These are phyloP conservation scores for Rugonectria rugulosa DNA, from an alignment of 2,329 filamentous ascomycete species.

Conservation along the genomic window DNA sequence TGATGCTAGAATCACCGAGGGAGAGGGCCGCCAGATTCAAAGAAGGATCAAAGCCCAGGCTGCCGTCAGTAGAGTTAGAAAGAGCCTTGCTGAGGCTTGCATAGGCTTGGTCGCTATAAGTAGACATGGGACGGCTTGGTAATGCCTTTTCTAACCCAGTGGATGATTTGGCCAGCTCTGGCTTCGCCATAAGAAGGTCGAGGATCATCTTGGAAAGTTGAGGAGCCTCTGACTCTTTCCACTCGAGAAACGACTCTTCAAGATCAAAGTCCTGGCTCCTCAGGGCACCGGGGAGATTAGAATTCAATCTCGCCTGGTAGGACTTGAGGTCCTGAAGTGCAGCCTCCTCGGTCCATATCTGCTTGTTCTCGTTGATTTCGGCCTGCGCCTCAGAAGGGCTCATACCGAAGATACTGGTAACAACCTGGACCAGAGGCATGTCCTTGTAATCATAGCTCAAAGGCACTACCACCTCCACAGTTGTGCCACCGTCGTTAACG, in stretches of 20 bases:
- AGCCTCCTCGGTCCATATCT: conserved; percentile 88
- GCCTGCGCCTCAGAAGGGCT: conserved; percentile 81
- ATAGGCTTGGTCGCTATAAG: conserved; percentile 60
- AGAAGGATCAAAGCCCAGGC: conserved; percentile 67
- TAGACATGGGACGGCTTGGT: conserved; percentile 57
- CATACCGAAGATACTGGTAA: conserved; percentile 85
- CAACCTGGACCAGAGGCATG: conserved; percentile 90
- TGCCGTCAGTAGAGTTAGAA: conserved; percentile 52
- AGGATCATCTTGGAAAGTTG: conserved; percentile 94
- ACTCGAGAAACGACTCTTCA: conserved; percentile 86
- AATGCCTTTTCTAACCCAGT: conserved; percentile 66
- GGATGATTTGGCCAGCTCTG: conserved; percentile 81
- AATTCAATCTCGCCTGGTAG: conserved; percentile 88
- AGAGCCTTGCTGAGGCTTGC: conserved; percentile 61
- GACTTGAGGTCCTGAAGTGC: conserved; percentile 90
- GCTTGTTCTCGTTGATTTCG: conserved; percentile 84
- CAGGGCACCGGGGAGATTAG: conserved; percentile 79
- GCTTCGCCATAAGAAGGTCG: conserved; percentile 85
- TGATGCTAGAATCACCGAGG: conserved; percentile 61
- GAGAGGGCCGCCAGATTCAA: conserved; percentile 73
- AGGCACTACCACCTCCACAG: conserved; percentile 82
- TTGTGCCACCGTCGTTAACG: conserved; percentile 51
- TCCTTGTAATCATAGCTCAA: conserved; percentile 94
- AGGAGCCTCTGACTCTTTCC: conserved; percentile 89
- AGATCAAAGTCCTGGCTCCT: conserved; percentile 87